A percentile compares a stretch with the other conserved stretches of the same genome.
These are phyloP conservation scores for Dovyalis caffra DNA, from an alignment of 345 rosid species.

Conservation along the genomic window DNA sequence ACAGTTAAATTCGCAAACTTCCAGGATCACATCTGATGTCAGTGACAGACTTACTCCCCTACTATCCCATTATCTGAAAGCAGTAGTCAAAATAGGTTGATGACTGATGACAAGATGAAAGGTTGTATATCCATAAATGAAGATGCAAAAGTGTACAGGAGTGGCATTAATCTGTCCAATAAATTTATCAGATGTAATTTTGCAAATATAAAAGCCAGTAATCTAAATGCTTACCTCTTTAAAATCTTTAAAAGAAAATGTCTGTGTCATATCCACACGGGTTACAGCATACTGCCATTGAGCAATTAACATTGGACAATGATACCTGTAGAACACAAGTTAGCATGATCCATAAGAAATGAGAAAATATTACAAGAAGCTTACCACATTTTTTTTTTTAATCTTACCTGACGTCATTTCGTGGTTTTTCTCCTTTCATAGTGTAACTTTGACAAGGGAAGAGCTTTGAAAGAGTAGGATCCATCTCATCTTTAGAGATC, in stretches of 20 bases:
- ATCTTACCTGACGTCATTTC: constrained; percentile 69
- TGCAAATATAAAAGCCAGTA: neutral
- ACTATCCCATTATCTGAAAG: neutral
- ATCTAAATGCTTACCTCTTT: constrained; percentile 48
- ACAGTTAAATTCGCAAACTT: neutral
- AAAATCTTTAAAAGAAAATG: constrained; percentile 63
- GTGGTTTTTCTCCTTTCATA: constrained; percentile 66
- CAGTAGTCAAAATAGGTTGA: neutral
- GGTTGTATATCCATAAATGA: neutral
- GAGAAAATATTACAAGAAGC: constrained; percentile 1
- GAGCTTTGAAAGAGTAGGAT: constrained; percentile 42
- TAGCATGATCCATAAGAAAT: neutral
- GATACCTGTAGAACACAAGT: constrained; percentile 52
- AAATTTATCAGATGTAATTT: neutral
- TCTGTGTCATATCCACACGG: constrained; percentile 65
- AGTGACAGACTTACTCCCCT: neutral
- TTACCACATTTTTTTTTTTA: neutral
- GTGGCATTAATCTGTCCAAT: neutral
- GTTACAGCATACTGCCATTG: constrained; percentile 90
- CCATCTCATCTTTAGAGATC: constrained; percentile 28
- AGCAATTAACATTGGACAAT: constrained; percentile 79
- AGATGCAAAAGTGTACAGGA: too few relatives aligned
- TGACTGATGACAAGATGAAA: neutral
- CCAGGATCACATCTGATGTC: neutral
- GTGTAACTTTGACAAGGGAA: constrained; percentile 81